phyloP scores from a whole-genome alignment of 2,329 filamentous ascomycete genomes.

The Aspergillus puulaauensis region DNA sequence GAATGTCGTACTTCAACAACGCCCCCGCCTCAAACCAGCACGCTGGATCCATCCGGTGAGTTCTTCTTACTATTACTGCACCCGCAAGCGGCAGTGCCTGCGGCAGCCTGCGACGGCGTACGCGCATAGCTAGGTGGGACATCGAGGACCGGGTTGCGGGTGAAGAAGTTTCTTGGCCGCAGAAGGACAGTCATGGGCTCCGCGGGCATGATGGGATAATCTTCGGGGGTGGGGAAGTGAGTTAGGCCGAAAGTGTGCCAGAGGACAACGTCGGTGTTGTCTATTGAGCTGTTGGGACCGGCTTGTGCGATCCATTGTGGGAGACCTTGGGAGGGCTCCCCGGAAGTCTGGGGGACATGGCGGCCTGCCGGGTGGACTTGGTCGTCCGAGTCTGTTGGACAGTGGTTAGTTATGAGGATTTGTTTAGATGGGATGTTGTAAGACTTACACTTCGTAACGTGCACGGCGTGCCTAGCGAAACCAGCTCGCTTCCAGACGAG shows the following conservation, averaged over 20 bases:
- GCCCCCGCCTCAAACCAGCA: slow-evolving; percentile 28
- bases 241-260: slow-evolving; percentile 94
- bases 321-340: slow-evolving; percentile 71
- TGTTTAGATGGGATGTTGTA: background rate
- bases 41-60: slow-evolving; percentile 36
- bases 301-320: slow-evolving; percentile 69
- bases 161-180: slow-evolving; percentile 79
- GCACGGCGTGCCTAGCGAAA: slow-evolving; percentile 82
- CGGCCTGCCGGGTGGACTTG: slow-evolving; percentile 83
- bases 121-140: slow-evolving; percentile 73
- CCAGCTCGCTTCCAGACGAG: slow-evolving; percentile 87
- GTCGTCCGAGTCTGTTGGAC: slow-evolving; percentile 65
- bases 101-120: slow-evolving; percentile 68
- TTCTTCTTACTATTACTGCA: slow-evolving; percentile 31
- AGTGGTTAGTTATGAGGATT: background rate
- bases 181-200: slow-evolving; percentile 81
- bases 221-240: slow-evolving; percentile 85
- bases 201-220: slow-evolving; percentile 88
- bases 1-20: background rate
- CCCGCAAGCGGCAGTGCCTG: slow-evolving; percentile 37
- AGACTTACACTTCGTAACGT: slow-evolving; percentile 80
- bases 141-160: slow-evolving; percentile 74
- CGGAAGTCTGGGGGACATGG: slow-evolving; percentile 84
- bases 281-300: slow-evolving; percentile 66
- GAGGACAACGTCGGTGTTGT: slow-evolving; percentile 81